These are phyloP conservation scores for Capronia epimyces DNA, from an alignment of 2,329 filamentous ascomycete species.

Conservation along the genomic window DNA sequence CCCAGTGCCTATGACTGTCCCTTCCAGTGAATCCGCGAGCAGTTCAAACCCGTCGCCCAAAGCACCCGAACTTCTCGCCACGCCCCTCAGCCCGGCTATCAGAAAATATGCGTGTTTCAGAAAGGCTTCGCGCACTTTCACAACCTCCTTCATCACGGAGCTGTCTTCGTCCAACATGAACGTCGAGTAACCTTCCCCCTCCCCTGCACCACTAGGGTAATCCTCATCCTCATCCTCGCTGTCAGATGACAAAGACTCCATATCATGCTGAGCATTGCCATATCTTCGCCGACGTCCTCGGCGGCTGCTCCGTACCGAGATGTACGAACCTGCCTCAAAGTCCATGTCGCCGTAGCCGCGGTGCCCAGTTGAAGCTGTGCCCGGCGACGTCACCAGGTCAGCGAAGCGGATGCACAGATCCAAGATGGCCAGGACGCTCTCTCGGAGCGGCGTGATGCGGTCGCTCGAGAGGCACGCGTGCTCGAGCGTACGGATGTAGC, in stretches of 20 bases:
- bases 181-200: slow-evolving; percentile 34
- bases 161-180: slow-evolving; percentile 40
- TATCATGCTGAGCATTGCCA: neutral
- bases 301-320: slow-evolving; percentile 18
- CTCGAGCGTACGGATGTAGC: slow-evolving; percentile 58
- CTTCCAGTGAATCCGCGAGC: slow-evolving; percentile 21
- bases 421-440: slow-evolving; percentile 67
- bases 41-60: slow-evolving; percentile 22
- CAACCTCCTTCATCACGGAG: slow-evolving; percentile 46
- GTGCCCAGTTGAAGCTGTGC: neutral
- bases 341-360: neutral
- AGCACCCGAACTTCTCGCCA: slow-evolving; percentile 18
- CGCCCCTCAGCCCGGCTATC: slow-evolving; percentile 62
- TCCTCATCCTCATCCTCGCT: slow-evolving; percentile 23
- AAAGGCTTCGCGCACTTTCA: slow-evolving; percentile 57
- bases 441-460: slow-evolving; percentile 64
- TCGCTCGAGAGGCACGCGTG: slow-evolving; percentile 65
- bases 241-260: neutral
- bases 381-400: slow-evolving; percentile 41
- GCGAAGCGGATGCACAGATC: slow-evolving; percentile 68
- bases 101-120: slow-evolving; percentile 64
- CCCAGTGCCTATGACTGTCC: slow-evolving; percentile 11
- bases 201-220: slow-evolving; percentile 26
- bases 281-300: slow-evolving; percentile 8
- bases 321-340: slow-evolving; percentile 22